Evolutionary conservation across 2,329 filamentous ascomycete species (phyloP).

Genomic region (Curvularia eragrostidis): DNA sequence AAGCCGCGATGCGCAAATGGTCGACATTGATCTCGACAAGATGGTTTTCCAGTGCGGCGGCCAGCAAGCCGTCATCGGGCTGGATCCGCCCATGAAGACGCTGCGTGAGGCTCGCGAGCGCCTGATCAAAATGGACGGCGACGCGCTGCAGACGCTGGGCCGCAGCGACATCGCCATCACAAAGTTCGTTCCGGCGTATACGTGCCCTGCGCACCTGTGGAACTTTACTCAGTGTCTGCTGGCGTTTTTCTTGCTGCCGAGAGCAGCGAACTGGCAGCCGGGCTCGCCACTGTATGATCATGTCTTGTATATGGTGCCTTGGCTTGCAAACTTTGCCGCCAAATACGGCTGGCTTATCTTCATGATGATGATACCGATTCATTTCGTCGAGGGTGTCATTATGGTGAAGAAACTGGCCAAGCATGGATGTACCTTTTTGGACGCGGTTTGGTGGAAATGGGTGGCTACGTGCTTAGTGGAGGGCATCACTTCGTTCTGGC

Average conservation of each 20-base stretch:
- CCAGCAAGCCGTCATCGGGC: conserved; percentile 61
- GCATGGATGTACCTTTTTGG: conserved; percentile 60
- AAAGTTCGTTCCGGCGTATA: conserved; percentile 60
- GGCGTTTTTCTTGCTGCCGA: conserved; percentile 39
- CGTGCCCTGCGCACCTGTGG: conserved; percentile 55
- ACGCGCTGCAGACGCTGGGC: conserved; percentile 65
- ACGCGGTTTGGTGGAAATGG: conserved; percentile 62
- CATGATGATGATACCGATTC: conserved; percentile 66
- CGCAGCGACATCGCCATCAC: conserved; percentile 63
- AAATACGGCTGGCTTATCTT: conserved; percentile 67
- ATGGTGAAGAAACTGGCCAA: conserved; percentile 58
- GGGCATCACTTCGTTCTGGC: conserved; percentile 57
- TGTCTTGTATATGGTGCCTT: conserved; percentile 58
- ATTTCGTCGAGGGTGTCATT: conserved; percentile 66
- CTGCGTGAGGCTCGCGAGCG: conserved; percentile 72
- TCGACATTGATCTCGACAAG: conserved; percentile 68
- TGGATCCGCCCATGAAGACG: conserved; percentile 73
- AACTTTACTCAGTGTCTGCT: conserved; percentile 58
- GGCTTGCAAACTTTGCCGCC: conserved; percentile 65
- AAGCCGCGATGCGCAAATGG: conserved; percentile 66
- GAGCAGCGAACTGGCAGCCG: conserved; percentile 41
- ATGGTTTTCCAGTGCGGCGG: conserved; percentile 67
- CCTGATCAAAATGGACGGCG: conserved; percentile 74
- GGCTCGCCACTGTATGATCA: conserved; percentile 47
- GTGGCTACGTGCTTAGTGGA: conserved; percentile 60